Conservation (phyloP, 257 asterid species). For the Ilex aquifolium region DNA sequence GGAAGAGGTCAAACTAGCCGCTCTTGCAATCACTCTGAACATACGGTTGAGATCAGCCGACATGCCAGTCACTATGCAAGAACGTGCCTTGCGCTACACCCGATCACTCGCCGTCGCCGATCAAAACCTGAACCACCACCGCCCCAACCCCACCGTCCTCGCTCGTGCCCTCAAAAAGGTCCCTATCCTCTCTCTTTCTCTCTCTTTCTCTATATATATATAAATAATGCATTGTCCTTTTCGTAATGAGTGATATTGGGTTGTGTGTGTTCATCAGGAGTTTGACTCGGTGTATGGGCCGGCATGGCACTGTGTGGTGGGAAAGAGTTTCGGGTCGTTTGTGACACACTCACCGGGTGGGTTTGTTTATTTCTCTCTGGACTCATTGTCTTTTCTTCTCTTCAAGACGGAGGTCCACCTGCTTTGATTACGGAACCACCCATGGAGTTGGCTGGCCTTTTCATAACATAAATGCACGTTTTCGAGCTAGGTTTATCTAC, state of each 20-base stretch:
- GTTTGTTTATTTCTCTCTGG: constrained; percentile 66
- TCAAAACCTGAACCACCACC: constrained; percentile 35
- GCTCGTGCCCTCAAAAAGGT: constrained; percentile 83
- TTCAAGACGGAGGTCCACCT: constrained; percentile 80
- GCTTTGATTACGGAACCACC: constrained; percentile 20
- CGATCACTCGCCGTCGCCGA: constrained; percentile 43
- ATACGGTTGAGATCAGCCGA: constrained; percentile 61
- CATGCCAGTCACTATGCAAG: constrained; percentile 77
- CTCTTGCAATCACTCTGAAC: constrained; percentile 49
- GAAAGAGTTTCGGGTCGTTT: constrained; percentile 85
- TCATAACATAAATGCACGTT: no score
- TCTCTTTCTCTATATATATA: neutral
- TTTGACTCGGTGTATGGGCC: constrained; percentile 81
- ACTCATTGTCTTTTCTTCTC: constrained; percentile 63
- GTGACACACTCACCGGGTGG: constrained; percentile 87
- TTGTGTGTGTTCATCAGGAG: constrained; percentile 36
- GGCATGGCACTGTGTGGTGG: constrained; percentile 93
- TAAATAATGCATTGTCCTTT: neutral
- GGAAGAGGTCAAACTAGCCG: constrained; percentile 53
- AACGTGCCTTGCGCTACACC: constrained; percentile 61
- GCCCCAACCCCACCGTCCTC: constrained; percentile 56
- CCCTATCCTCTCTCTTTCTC: neutral
- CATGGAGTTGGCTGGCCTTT: no score
- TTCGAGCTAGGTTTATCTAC: no score
- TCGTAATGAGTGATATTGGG: neutral